Base-by-base conservation (phyloP, 2,329 filamentous ascomycete species). In the Calonectria crousiana region DNA sequence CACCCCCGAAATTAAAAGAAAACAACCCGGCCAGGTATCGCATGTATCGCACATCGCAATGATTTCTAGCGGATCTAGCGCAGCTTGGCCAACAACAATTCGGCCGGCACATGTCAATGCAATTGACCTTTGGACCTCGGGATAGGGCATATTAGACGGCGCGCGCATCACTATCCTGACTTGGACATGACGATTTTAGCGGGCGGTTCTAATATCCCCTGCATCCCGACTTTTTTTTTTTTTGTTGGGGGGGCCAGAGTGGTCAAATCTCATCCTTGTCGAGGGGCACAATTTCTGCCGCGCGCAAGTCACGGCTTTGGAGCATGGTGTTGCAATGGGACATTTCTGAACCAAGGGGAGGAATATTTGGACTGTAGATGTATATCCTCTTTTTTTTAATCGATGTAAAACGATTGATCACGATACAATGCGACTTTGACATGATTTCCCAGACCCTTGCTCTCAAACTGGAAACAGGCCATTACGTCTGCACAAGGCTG, bases 361-460 rank as follows among this genome's bases (percentile, higher is more conserved):
- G 69, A 73, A 67, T 75, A 71, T 68, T 78, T 68, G 64, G 72
- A 51, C 65, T 75, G 76, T 79, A 79, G 74, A 78, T 76, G 76
- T 80, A 73, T 80, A 81, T 76, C 77, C 77, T 78, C 77, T 74
- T 78, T 75, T 76, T 76, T 68, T 74, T 77, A 74, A 74, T 74
- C 49, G 71, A 74, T 44, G 69, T 70, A 76, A 69, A 77, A 72
- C 58, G 72, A 74, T 74, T 74, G 49, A 60, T 44, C 69, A 72
- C 69, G 47, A 74, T 72, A 47, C 67, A 58, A 67, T 70, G 47
- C 47, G 16, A 64, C 32, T 47, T 44, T 70, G 41, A 41, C 44
- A 52, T 65, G 44, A 23, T 49, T 70, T 30, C 41, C 28, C 20
- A 13, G 32, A 68, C 56, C 41, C 23, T 4, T 58, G 34, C 9